These are phyloP conservation scores for Hyphochytrium catenoides DNA, from an alignment of 352 stramenopile species.

Conservation along the genomic window DNA sequence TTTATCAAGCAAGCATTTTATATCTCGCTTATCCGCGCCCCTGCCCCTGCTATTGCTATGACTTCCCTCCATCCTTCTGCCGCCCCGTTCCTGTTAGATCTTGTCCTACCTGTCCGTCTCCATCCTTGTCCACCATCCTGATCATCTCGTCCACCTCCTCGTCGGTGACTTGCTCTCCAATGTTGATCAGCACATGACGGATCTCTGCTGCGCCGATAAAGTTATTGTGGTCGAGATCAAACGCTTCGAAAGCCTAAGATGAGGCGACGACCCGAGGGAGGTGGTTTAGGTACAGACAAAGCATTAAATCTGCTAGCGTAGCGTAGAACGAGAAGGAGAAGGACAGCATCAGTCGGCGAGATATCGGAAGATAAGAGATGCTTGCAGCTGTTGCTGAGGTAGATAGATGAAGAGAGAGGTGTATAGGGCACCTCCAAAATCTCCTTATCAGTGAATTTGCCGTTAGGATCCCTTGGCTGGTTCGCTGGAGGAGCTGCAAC, in stretches of 20 bases:
- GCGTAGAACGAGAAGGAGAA: background rate
- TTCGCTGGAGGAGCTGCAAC: slow-evolving; percentile 29
- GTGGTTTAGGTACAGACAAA: background rate
- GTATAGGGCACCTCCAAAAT: slow-evolving; percentile 59
- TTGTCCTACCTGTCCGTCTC: slow-evolving; percentile 77
- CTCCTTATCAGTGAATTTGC: slow-evolving; percentile 86
- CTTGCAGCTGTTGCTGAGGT: too few species aligned
- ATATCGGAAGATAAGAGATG: too few species aligned
- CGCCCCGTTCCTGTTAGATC: too few species aligned
- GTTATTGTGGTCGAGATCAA: slow-evolving; percentile 87
- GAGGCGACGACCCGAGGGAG: background rate
- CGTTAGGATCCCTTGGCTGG: slow-evolving; percentile 63
- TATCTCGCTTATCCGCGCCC: too few species aligned
- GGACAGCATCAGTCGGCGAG: too few species aligned
- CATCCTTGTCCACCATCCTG: slow-evolving; percentile 81
- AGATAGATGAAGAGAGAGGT: too few species aligned
- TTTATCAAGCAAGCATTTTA: too few species aligned
- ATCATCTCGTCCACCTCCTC: slow-evolving; percentile 93
- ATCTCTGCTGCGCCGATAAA: slow-evolving; percentile 83
- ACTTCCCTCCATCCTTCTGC: too few species aligned
- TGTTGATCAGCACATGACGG: slow-evolving; percentile 81
- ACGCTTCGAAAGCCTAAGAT: slow-evolving; percentile 54
- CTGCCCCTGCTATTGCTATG: too few species aligned
- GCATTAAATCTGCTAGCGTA: too few species aligned
- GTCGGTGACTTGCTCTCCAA: slow-evolving; percentile 77